Percentiles rank a stretch among this genome's conserved stretches.
phyloP scores from a whole-genome alignment of 2,329 filamentous ascomycete genomes.

The Triangularia setosa region DNA sequence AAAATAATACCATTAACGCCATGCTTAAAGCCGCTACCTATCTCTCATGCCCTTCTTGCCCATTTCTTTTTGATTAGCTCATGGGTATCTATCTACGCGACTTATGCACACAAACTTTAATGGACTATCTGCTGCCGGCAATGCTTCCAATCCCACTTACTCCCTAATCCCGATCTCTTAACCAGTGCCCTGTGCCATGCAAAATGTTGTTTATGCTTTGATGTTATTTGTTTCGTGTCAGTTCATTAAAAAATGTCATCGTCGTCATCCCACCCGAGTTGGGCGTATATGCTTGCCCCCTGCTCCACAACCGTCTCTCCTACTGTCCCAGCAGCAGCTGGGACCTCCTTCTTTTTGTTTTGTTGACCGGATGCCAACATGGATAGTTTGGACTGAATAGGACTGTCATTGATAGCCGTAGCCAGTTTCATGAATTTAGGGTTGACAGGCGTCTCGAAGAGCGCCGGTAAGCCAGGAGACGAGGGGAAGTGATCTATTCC shows the following conservation, averaged over 20 bases:
- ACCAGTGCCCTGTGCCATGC: background rate
- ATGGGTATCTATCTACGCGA: background rate
- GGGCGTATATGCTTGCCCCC: conserved; percentile 48
- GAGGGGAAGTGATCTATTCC: conserved; percentile 13
- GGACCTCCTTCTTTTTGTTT: conserved; percentile 19
- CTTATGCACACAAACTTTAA: background rate
- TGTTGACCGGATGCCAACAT: background rate
- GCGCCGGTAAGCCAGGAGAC: conserved; percentile 16
- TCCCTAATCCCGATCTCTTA: background rate
- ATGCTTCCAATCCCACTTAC: background rate
- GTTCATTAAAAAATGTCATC: conserved; percentile 33
- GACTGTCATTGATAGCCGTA: conserved; percentile 20
- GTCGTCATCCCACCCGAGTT: conserved; percentile 56
- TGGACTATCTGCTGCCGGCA: background rate
- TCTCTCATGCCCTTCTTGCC: background rate
- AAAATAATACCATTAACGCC: background rate
- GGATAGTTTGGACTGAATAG: conserved; percentile 19
- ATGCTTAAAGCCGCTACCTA: background rate
- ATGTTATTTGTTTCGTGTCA: conserved; percentile 19
- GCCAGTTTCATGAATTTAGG: conserved; percentile 6
- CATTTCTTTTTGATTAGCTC: background rate
- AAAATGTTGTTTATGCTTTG: conserved; percentile 1
- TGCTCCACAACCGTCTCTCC: conserved; percentile 15
- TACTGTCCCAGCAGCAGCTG: conserved; percentile 1
- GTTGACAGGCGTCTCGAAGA: conserved; percentile 31